Conservation (phyloP, 2,329 filamentous ascomycete species). For the Cordyceps javanica region DNA sequence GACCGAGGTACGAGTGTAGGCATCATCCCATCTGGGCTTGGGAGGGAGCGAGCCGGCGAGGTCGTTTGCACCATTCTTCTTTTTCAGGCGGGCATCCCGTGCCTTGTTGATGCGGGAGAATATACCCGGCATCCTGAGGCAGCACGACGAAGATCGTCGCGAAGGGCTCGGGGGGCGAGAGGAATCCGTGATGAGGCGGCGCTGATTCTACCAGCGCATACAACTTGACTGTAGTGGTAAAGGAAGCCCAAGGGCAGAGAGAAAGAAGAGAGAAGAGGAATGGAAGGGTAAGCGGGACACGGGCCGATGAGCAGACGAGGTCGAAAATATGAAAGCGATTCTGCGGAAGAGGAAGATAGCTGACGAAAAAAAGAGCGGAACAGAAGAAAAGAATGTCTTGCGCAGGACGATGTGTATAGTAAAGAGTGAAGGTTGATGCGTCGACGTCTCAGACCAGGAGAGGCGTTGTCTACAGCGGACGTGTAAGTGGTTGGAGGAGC, state of each 20-base stretch:
- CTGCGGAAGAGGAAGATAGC: background rate
- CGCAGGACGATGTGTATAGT: background rate
- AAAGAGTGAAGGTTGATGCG: slow-evolving; percentile 3
- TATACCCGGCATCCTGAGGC: slow-evolving; percentile 46
- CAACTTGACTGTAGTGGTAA: background rate
- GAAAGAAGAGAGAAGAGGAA: background rate
- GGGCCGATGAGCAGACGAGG: background rate
- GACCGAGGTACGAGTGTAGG: slow-evolving; percentile 75
- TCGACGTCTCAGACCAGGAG: slow-evolving; percentile 2
- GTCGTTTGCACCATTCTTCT: slow-evolving; percentile 55
- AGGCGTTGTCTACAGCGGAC: background rate
- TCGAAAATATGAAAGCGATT: background rate
- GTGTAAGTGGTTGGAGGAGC: slow-evolving; percentile 11
- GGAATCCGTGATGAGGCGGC: background rate
- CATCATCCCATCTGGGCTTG: slow-evolving; percentile 80
- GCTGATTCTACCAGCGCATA: slow-evolving; percentile 3
- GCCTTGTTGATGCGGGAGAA: slow-evolving; percentile 56
- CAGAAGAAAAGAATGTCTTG: background rate
- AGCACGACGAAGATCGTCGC: background rate
- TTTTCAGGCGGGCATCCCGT: slow-evolving; percentile 52
- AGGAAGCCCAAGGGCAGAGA: background rate
- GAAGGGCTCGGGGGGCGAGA: background rate
- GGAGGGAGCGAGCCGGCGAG: slow-evolving; percentile 46
- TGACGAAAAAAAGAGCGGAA: background rate
- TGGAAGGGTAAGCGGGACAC: background rate